Evolutionary conservation across 352 stramenopile genomes (phyloP), one percentile per base, ranked within the genome.

Genomic region (Pythium aphanidermatum): DNA sequence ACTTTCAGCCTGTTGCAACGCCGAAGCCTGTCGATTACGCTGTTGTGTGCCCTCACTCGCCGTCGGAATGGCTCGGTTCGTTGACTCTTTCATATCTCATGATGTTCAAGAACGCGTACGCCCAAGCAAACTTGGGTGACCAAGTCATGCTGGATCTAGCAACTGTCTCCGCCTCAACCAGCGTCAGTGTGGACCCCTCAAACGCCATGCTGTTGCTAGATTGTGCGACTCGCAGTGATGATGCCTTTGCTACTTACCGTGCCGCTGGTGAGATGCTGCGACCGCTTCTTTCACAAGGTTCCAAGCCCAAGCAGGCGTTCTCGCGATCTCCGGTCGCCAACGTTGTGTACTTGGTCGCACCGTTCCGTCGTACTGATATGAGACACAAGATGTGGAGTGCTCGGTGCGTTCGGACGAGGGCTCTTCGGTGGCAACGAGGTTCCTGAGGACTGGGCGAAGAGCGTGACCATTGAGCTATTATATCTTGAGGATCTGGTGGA

Each of bases 401-500:
- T 90, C 5, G 78, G 78, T 11, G 73, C 78, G 8, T 83, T 90
- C 33, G 64, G 61, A 4, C 65, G 56, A 1, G 78, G 78, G 4
- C 63, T 86, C 16, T 90, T 82, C 50, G 68, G 68, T 26, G 53
- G 53, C 10, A 2, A 45, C 16, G 43, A 70, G 19, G 12, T 24
- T 4, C 14, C 23, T 4, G 23, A 34, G 1, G 42, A 60, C 5
- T 88, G 73, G 75, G 64, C 54, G 19, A 43, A 58, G n/a, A 84
- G 71, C 14, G 63, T 90, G 14, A 83, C 71, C 12, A 51, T 90
- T 19, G 78, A 87, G 48, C 51, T 87, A 37, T 51, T 90, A 25
- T 90, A 69, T 25, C 46, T 90, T 32, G 78, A 90, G 34, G 75
- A 90, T 33, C 31, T 90, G 39, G 83, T 81, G 42, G 71, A 83